Base-by-base conservation (phyloP, 768 basidiomycete genomes). In the Russula earlei region DNA sequence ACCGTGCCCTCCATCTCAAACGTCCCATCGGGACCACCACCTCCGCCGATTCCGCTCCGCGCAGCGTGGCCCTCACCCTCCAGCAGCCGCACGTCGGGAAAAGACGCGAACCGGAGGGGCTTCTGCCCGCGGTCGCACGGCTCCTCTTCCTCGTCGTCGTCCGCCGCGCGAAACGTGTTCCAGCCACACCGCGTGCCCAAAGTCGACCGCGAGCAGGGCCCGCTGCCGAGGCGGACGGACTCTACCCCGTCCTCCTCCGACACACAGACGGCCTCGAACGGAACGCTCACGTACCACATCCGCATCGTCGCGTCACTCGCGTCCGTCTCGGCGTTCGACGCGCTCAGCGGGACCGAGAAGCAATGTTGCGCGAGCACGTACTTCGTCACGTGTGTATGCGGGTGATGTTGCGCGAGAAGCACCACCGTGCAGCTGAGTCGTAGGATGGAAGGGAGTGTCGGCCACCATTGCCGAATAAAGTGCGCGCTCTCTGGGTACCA, bases 141-240 rank as follows among this genome's bases (percentile, higher is more conserved):
- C 27, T 57, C 65, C 29, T 66, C 67, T 4, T 62, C 64, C 44
- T 67, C 71, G 6, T 67, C 66, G 20, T 69, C 71, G 5, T 54
- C 60, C 33, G 57, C 63, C 70, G 49, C 50, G 62, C 69, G 72
- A 60, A n/a, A 61, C 65, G 63, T 82, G 80, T 64, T 87, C 85
- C 45, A 93, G 80, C 80, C 89, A 87, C 34, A 89, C 84, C 17
- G 91, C 86, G 63, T 91, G 89, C 40, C 88, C 87, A 70, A 93
- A 94, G 65, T 93, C 82, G 5, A 92, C 84, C 0, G 85, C 85
- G n/a, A 87, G 80, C 14, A 87, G 74, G 22, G 85, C 85, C 3
- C 85, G 74, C 19, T 82, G 81, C 4, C 81, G 73, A 29, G 61
- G 49, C 50, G 33, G 55, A 10, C 29, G 3, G 5, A 5, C 2